Evolutionary conservation across 2,329 filamentous ascomycete species (phyloP).

Genomic region (Neofusicoccum laricinum): DNA sequence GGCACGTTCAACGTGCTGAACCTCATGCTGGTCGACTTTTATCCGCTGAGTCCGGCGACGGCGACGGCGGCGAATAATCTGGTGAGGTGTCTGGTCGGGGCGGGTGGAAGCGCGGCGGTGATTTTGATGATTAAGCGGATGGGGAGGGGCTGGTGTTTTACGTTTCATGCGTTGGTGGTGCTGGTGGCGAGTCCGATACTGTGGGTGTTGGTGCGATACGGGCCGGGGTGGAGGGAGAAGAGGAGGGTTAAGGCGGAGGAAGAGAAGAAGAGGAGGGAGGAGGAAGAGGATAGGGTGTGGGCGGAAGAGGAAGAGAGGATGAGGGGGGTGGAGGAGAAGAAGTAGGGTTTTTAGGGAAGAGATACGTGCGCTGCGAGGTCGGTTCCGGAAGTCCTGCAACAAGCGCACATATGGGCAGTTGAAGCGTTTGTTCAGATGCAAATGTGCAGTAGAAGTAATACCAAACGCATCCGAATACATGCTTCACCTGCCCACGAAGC

Average conservation of each 20-base stretch:
- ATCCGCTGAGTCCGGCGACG: conserved; percentile 33
- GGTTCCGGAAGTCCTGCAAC: too few relatives aligned
- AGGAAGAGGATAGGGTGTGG: not conserved
- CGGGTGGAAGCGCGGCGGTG: conserved; percentile 37
- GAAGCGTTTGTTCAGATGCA: too few relatives aligned
- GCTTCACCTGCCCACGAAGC: too few relatives aligned
- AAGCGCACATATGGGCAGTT: too few relatives aligned
- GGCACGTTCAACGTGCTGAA: conserved; percentile 52
- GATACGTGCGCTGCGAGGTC: too few relatives aligned
- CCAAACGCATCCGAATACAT: too few relatives aligned
- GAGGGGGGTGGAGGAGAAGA: not conserved
- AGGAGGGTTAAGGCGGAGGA: conserved; percentile 32
- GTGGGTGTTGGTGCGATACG: conserved; percentile 38
- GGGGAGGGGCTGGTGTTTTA: conserved; percentile 46
- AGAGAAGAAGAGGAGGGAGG: conserved; percentile 17
- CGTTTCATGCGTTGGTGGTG: conserved; percentile 43
- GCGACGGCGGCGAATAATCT: conserved; percentile 34
- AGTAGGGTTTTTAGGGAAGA: not conserved
- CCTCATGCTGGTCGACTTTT: conserved; percentile 38
- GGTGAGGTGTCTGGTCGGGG: conserved; percentile 35
- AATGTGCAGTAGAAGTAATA: too few relatives aligned
- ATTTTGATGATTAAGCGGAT: conserved; percentile 42
- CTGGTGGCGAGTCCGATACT: conserved; percentile 40
- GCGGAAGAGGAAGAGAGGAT: not conserved
- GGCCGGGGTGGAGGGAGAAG: conserved; percentile 44